These are phyloP conservation scores for Vitis amurensis DNA, from an alignment of 164 flowering plant genomes.

Conservation along the genomic window DNA sequence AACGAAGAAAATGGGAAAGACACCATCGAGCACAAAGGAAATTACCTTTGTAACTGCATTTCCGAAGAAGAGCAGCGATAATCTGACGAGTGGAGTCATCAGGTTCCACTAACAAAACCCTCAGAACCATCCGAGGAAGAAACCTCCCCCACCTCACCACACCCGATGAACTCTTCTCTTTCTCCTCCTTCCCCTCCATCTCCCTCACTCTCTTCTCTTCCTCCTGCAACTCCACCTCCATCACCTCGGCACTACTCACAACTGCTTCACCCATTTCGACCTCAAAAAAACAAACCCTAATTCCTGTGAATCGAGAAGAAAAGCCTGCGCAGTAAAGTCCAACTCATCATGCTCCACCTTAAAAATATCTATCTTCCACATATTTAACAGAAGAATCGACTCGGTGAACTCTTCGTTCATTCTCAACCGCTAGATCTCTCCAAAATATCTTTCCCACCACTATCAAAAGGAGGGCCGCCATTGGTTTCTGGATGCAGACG, in stretches of 20 bases:
- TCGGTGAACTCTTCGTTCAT: constrained; percentile 3
- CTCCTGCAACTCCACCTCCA: constrained; percentile 5
- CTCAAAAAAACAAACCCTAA: constrained; percentile 4
- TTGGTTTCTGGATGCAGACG: constrained; percentile 11
- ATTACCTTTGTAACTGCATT: constrained; percentile 66
- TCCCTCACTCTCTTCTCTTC: background rate
- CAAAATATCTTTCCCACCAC: constrained; percentile 13
- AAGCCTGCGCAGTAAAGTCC: background rate
- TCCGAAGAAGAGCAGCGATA: constrained; percentile 68
- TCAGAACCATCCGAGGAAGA: constrained; percentile 32
- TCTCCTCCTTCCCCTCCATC: background rate
- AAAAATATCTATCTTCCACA: no score
- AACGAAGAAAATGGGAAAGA: background rate
- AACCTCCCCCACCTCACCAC: constrained; percentile 25
- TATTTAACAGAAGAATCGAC: no score
- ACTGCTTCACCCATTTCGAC: constrained; percentile 20
- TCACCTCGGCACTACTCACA: constrained; percentile 7
- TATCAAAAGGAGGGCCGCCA: constrained; percentile 27
- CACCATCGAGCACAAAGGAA: no score
- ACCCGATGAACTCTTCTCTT: constrained; percentile 12
- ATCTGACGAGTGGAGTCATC: constrained; percentile 69
- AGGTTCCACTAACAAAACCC: constrained; percentile 62
- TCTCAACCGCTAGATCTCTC: constrained; percentile 22
- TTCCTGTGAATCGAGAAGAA: background rate
- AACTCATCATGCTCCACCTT: no score